Percentiles rank a stretch among this genome's conserved stretches.
Conservation (phyloP, 805 yeast genomes). For the Teunomyces cretensis region DNA sequence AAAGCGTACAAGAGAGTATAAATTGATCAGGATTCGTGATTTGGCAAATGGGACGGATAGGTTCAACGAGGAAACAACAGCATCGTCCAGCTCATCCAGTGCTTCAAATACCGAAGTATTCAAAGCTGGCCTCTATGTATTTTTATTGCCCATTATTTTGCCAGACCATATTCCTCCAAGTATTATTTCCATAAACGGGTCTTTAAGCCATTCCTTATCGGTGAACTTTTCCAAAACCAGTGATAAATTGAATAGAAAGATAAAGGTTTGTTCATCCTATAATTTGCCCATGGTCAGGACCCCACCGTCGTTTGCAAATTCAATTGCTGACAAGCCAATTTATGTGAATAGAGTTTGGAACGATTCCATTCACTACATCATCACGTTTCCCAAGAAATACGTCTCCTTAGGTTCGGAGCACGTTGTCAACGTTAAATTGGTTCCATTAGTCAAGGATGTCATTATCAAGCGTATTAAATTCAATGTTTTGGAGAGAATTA, state of each 20-base stretch:
- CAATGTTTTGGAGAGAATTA: slow-evolving; percentile 64
- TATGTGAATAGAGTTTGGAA: slow-evolving; percentile 77
- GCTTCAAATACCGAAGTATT: slow-evolving; percentile 15
- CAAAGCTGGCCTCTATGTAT: slow-evolving; percentile 70
- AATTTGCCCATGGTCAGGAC: slow-evolving; percentile 51
- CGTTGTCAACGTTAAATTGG: slow-evolving; percentile 62
- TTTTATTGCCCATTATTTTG: slow-evolving; percentile 59
- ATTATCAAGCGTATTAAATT: slow-evolving; percentile 62
- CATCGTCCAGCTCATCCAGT: background rate
- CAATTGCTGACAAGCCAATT: slow-evolving; percentile 67
- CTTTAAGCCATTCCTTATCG: slow-evolving; percentile 42
- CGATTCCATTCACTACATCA: slow-evolving; percentile 65
- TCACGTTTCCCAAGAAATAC: slow-evolving; percentile 69
- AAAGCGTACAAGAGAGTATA: slow-evolving; percentile 34
- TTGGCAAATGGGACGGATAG: slow-evolving; percentile 9
- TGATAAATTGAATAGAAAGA: slow-evolving; percentile 34
- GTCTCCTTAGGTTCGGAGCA: slow-evolving; percentile 60
- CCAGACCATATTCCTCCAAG: slow-evolving; percentile 67
- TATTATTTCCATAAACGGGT: slow-evolving; percentile 50
- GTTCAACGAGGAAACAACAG: background rate
- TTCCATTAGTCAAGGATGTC: slow-evolving; percentile 64
- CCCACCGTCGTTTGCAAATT: slow-evolving; percentile 57
- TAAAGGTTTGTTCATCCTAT: slow-evolving; percentile 29
- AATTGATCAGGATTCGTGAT: slow-evolving; percentile 12
- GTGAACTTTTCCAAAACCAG: slow-evolving; percentile 42